Percentiles rank a stretch among this genome's conserved stretches.
These are phyloP conservation scores for Pichia nanzhaoensis DNA, from an alignment of 805 yeast species.

Conservation along the genomic window DNA sequence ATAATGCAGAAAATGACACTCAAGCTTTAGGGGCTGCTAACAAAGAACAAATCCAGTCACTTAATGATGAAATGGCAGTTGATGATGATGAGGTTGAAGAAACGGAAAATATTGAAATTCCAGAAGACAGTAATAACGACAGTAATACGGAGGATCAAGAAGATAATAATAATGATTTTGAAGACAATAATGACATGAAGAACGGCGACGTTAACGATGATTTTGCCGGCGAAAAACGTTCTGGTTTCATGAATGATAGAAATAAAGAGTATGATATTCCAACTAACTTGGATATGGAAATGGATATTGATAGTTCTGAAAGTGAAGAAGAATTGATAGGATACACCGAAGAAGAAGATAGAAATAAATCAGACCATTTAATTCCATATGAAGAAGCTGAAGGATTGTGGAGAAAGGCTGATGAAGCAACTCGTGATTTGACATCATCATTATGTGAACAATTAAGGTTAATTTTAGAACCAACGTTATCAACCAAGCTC, in stretches of 20 bases:
- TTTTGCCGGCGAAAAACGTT: conserved; percentile 14
- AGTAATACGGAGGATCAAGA: conserved; percentile 13
- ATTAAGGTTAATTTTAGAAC: conserved; percentile 84
- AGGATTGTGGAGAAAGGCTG: conserved; percentile 76
- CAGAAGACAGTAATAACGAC: conserved; percentile 26
- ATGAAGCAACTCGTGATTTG: conserved; percentile 76
- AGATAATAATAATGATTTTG: conserved; percentile 26
- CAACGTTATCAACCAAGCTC: conserved; percentile 91
- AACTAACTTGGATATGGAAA: conserved; percentile 40
- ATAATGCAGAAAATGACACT: conserved; percentile 68
- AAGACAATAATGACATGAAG: conserved; percentile 29
- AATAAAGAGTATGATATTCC: conserved; percentile 25
- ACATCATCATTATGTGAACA: conserved; percentile 89
- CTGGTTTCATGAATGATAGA: conserved; percentile 21
- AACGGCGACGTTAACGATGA: conserved; percentile 18
- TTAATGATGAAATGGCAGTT: conserved; percentile 76
- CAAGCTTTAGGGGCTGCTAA: conserved; percentile 92
- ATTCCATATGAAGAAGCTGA: conserved; percentile 53
- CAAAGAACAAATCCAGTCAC: conserved; percentile 66
- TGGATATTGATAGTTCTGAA: conserved; percentile 25
- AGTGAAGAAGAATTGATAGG: conserved; percentile 27
- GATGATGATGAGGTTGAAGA: conserved; percentile 50
- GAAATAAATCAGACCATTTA: conserved; percentile 19
- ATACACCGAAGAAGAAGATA: conserved; percentile 14
- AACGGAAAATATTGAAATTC: conserved; percentile 28